Conservation (phyloP, 495 filamentous ascomycete species). For the Filosporella fistucella region DNA sequence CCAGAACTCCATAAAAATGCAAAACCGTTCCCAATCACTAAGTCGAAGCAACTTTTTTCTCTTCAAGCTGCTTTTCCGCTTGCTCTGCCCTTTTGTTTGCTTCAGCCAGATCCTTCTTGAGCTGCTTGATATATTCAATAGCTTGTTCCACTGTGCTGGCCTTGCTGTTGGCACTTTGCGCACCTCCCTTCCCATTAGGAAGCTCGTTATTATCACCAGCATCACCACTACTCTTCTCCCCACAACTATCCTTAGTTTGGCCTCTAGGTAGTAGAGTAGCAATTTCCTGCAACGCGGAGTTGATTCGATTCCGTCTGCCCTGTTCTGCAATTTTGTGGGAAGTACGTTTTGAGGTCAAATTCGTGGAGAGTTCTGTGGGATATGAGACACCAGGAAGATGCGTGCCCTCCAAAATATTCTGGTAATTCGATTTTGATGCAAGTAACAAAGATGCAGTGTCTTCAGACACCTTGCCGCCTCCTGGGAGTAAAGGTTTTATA, state of each 20-base stretch:
- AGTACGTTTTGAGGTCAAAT: conserved; percentile 92
- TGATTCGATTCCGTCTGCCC: conserved; percentile 91
- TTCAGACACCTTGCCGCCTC: conserved; percentile 44
- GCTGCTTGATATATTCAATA: conserved; percentile 87
- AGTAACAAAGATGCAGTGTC: conserved; percentile 80
- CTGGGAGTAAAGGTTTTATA: conserved; percentile 86
- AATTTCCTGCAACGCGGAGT: conserved; percentile 88
- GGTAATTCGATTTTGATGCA: conserved; percentile 94
- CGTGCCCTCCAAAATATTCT: conserved; percentile 93
- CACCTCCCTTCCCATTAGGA: conserved; percentile 29
- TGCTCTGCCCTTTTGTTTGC: conserved; percentile 60
- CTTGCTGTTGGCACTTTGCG: conserved; percentile 71
- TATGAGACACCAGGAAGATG: conserved; percentile 86
- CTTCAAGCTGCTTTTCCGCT: conserved; percentile 53
- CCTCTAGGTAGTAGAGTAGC: conserved; percentile 67
- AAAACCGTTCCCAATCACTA: not conserved
- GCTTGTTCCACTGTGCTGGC: conserved; percentile 94
- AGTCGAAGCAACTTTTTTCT: conserved; percentile 1
- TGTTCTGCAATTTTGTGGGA: conserved; percentile 98
- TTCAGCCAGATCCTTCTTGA: conserved; percentile 69
- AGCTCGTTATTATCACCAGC: conserved; percentile 25
- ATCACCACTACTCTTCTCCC: conserved; percentile 36
- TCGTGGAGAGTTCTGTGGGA: conserved; percentile 84
- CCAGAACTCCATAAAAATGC: not conserved
- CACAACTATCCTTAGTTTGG: conserved; percentile 37